These are phyloP conservation scores for Nissolia schottii DNA, from an alignment of 306 rosid species.

Conservation along the genomic window DNA sequence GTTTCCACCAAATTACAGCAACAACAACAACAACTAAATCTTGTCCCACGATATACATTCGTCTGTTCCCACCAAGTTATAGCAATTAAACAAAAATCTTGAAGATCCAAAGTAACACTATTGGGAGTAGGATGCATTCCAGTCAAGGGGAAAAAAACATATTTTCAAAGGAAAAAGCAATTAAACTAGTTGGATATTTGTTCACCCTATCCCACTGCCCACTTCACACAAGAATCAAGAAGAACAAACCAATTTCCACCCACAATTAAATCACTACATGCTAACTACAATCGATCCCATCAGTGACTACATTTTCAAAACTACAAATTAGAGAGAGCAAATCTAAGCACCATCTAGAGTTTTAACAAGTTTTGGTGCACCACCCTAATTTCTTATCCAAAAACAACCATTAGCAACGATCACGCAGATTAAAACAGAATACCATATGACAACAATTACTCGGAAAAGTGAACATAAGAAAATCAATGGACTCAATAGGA, in stretches of 20 bases:
- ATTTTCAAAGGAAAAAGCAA: neutral
- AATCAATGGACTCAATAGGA: neutral
- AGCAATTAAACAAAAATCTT: neutral
- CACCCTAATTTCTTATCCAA: neutral
- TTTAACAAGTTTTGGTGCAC: neutral
- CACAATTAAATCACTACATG: conserved; percentile 8
- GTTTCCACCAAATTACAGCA: neutral
- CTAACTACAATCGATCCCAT: neutral
- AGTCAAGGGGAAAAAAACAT: neutral
- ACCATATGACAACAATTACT: neutral
- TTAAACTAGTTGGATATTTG: neutral
- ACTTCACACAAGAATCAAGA: conserved; percentile 3
- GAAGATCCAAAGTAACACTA: neutral
- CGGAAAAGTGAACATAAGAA: neutral
- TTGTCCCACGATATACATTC: too few species aligned
- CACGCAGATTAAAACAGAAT: neutral
- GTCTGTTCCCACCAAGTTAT: neutral
- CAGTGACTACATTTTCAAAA: neutral
- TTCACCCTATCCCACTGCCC: neutral
- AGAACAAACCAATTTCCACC: conserved; percentile 15
- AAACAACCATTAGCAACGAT: neutral
- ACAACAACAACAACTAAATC: too few species aligned
- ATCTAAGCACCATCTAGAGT: neutral
- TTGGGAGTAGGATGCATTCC: neutral
- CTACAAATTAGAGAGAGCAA: neutral